phyloP scores from a whole-genome alignment of 2,329 filamentous ascomycete genomes.

The Penicillium sp. region DNA sequence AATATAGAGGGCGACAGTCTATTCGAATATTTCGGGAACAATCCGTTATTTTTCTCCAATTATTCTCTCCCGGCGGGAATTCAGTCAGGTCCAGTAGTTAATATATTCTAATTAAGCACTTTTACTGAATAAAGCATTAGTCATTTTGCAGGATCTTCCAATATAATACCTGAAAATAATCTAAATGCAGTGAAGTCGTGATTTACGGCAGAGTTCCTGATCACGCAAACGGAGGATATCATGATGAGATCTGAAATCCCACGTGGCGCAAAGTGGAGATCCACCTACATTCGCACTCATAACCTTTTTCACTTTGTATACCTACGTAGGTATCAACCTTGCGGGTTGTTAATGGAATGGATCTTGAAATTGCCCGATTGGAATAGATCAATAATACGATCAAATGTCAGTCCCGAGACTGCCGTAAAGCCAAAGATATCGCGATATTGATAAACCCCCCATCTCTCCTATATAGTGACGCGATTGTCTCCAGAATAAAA shows the following conservation, averaged over 20 bases:
- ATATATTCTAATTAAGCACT: not conserved
- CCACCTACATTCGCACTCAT: not conserved
- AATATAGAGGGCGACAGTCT: no score
- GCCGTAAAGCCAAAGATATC: not conserved
- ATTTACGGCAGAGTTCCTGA: not conserved
- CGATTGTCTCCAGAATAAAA: not conserved
- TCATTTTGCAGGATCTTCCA: not conserved
- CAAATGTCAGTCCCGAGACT: not conserved
- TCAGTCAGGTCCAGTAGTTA: not conserved
- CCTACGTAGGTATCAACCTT: no score
- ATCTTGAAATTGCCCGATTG: slow-evolving; percentile 6
- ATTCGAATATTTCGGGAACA: not conserved
- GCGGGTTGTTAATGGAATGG: not conserved
- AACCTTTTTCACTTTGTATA: not conserved
- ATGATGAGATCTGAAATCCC: slow-evolving; percentile 16
- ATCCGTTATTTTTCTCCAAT: not conserved
- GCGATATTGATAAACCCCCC: slow-evolving; percentile 2
- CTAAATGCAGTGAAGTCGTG: not conserved
- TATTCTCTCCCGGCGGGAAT: not conserved
- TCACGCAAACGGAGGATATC: slow-evolving; percentile 26
- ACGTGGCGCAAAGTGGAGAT: slow-evolving; percentile 1
- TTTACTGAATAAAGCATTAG: not conserved
- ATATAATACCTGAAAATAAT: not conserved
- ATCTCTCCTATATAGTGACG: not conserved
- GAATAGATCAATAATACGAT: not conserved